A percentile compares a stretch with the other conserved stretches of the same genome.
phyloP scores from a whole-genome alignment of 2,329 filamentous ascomycete genomes.

The Alternaria triticina region DNA sequence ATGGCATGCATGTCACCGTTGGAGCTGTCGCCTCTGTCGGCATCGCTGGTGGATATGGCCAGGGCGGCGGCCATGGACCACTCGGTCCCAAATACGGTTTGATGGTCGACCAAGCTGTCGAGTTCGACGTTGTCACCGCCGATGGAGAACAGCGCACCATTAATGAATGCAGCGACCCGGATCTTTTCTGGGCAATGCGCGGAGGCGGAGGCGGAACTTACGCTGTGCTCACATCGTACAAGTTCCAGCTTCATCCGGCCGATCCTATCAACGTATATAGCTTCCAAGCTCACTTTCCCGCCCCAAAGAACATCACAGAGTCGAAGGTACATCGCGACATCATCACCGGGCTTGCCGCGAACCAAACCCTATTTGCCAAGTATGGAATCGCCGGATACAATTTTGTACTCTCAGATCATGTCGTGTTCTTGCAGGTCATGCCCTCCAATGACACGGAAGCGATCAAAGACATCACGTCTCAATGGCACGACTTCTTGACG shows the following conservation, averaged over 20 bases:
- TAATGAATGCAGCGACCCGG: slow-evolving; percentile 43
- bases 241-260: slow-evolving; percentile 43
- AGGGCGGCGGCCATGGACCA: slow-evolving; percentile 63
- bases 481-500: slow-evolving; percentile 41
- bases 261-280: slow-evolving; percentile 46
- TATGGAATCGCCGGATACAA: slow-evolving; percentile 46
- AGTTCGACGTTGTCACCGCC: slow-evolving; percentile 45
- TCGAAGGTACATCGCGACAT: slow-evolving; percentile 42
- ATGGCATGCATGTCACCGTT: slow-evolving; percentile 44
- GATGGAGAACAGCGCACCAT: slow-evolving; percentile 40
- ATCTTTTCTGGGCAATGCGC: slow-evolving; percentile 48
- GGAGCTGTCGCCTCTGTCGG: slow-evolving; percentile 56
- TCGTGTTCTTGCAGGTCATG: slow-evolving; percentile 41
- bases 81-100: slow-evolving; percentile 55
- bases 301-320: slow-evolving; percentile 35
- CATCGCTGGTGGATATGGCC: slow-evolving; percentile 51
- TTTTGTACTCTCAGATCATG: slow-evolving; percentile 40
- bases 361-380: slow-evolving; percentile 37
- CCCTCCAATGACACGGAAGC: slow-evolving; percentile 34
- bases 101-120: slow-evolving; percentile 47
- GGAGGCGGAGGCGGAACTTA: slow-evolving; percentile 47
- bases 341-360: slow-evolving; percentile 38
- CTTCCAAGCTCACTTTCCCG: slow-evolving; percentile 41
- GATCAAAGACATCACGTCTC: slow-evolving; percentile 34
- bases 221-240: slow-evolving; percentile 45